Evolutionary conservation across 1,284 basidiomycete genomes (phyloP).

Genomic region (Cryptococcus amylolentus): DNA sequence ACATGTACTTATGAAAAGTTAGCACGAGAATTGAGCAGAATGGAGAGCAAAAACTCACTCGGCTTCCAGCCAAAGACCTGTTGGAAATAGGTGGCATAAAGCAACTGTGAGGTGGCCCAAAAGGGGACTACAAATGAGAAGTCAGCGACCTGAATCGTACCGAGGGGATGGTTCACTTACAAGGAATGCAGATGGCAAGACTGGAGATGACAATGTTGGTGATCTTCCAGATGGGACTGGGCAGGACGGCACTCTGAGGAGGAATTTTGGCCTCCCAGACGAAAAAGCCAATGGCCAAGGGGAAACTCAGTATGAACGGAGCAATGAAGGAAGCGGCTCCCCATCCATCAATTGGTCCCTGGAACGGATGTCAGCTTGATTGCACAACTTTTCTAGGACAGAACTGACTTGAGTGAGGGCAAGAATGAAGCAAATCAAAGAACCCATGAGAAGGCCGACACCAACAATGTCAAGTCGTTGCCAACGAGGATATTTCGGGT

Average conservation of each 20-base stretch:
- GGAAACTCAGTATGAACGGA: slow-evolving; percentile 38
- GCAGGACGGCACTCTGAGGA: slow-evolving; percentile 29
- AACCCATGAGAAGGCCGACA: slow-evolving; percentile 35
- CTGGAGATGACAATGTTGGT: slow-evolving; percentile 34
- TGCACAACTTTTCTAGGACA: no score
- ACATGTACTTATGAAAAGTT: slow-evolving; percentile 21
- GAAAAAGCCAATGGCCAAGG: slow-evolving; percentile 39
- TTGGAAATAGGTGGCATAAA: slow-evolving; percentile 26
- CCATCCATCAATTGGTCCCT: slow-evolving; percentile 44
- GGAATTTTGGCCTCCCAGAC: slow-evolving; percentile 35
- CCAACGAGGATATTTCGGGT: slow-evolving; percentile 25
- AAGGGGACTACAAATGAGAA: slow-evolving; percentile 21
- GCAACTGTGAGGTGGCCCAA: slow-evolving; percentile 39
- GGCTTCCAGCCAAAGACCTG: slow-evolving; percentile 14
- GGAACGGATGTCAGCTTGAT: neutral
- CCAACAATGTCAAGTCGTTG: slow-evolving; percentile 46
- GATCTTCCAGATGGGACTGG: slow-evolving; percentile 33
- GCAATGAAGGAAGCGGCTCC: slow-evolving; percentile 42
- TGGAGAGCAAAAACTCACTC: slow-evolving; percentile 15
- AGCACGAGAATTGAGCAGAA: slow-evolving; percentile 17
- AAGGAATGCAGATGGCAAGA: slow-evolving; percentile 20
- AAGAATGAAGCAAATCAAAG: slow-evolving; percentile 44
- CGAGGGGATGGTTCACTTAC: neutral
- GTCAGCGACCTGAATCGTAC: no score
- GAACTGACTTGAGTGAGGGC: slow-evolving; percentile 31